Evolutionary conservation across 306 rosid species (phyloP).

Genomic region (Lathyrus sativus): DNA sequence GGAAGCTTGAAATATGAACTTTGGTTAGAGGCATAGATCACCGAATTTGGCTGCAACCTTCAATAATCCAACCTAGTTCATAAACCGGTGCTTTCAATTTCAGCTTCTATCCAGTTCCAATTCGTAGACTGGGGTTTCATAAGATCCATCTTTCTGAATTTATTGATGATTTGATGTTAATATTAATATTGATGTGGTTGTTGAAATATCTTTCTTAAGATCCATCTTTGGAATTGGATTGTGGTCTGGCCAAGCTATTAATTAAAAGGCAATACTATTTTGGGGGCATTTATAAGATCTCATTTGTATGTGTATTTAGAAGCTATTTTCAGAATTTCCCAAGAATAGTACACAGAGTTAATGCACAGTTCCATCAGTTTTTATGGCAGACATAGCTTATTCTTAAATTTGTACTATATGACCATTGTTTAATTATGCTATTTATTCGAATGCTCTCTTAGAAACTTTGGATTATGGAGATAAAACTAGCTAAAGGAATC

Average conservation of each 20-base stretch:
- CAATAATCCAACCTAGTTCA: neutral
- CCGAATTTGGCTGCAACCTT: neutral
- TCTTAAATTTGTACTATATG: neutral
- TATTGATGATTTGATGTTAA: neutral
- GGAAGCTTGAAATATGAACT: neutral
- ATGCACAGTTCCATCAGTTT: neutral
- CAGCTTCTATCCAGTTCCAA: neutral
- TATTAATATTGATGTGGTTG: neutral
- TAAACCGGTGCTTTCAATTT: neutral
- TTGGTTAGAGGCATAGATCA: neutral
- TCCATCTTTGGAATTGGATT: slow-evolving; percentile 15
- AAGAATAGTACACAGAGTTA: neutral
- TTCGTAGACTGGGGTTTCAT: neutral
- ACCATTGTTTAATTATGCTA: neutral
- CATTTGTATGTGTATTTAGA: neutral
- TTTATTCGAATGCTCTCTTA: slow-evolving; percentile 1
- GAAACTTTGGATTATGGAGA: neutral
- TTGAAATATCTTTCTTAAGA: slow-evolving; percentile 16
- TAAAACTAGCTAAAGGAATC: neutral
- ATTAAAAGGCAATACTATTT: slow-evolving; percentile 10
- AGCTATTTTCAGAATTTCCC: neutral
- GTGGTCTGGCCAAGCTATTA: slow-evolving; percentile 20
- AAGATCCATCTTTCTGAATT: neutral
- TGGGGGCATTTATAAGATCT: neutral
- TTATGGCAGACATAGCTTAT: too few relatives aligned